phyloP scores from a whole-genome alignment of 306 rosid species.

The Vigna hirtella region DNA sequence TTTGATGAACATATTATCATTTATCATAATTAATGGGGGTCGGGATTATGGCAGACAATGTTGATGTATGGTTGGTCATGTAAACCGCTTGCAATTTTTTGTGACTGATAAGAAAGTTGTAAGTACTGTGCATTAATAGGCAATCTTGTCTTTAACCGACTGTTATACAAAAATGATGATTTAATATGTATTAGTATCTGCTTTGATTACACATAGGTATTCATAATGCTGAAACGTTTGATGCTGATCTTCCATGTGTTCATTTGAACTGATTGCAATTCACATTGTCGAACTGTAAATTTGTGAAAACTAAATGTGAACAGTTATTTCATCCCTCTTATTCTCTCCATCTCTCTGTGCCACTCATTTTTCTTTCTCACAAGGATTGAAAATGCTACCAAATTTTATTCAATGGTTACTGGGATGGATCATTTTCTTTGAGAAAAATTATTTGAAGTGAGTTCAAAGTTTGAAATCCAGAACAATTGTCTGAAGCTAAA shows the following conservation, averaged over 20 bases:
- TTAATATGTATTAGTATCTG: constrained; percentile 5
- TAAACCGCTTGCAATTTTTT: constrained; percentile 2
- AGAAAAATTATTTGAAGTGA: constrained; percentile 8
- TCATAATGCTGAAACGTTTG: constrained; percentile 11
- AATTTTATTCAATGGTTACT: constrained; percentile 27
- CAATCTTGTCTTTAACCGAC: constrained; percentile 1
- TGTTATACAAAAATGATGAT: not conserved
- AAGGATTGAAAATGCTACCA: constrained; percentile 23
- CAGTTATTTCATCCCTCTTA: constrained; percentile 4
- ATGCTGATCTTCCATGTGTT: constrained; percentile 16
- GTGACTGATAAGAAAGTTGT: not conserved
- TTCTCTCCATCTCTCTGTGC: not conserved
- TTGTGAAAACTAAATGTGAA: constrained; percentile 8
- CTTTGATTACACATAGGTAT: not conserved
- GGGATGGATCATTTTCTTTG: constrained; percentile 8
- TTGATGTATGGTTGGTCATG: constrained; percentile 8
- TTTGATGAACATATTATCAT: constrained; percentile 27
- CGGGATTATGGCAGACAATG: constrained; percentile 16
- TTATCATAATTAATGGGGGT: constrained; percentile 21
- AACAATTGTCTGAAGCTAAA: not conserved
- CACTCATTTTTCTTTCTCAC: constrained; percentile 14
- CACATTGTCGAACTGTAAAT: not conserved
- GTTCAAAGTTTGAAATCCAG: constrained; percentile 29
- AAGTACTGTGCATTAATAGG: constrained; percentile 5
- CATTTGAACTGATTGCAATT: constrained; percentile 20